Evolutionary conservation across 257 asterid species (phyloP), one percentile per base, ranked within the genome.

Genomic region (Cordia subcordata): DNA sequence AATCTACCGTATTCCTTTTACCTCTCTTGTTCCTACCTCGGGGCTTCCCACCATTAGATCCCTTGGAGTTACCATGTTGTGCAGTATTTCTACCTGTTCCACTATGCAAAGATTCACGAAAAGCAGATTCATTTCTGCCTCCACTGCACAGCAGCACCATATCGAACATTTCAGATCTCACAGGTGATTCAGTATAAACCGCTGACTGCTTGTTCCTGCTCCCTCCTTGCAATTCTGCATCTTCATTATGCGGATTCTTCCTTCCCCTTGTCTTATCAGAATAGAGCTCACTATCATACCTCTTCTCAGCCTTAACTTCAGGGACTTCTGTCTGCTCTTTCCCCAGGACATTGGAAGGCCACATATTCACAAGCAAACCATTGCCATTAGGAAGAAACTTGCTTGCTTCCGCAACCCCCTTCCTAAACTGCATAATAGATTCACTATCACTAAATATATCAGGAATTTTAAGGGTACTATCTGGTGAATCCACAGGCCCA

Each of bases 121-220:
- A 79, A 49, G 77, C 96, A 39, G 83, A 72, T n/a, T 82, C 89
- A 13, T 78, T 79, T 62, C 59, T 83, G 23, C 94, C 94, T 14
- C 75, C 82, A 53, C 88, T 88, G 72, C 90, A 88, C 35, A 88
- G 77, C 54, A 85, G 80, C 56, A 83, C 96, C 68, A 40, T 70
- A 61, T 88, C 96, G 20, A 81, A 88, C 75, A 85, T 77, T 33
- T 83, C 85, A 0, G 83, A 40, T 55, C 85, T 77, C 62, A 79
- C 83, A 0, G 72, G 66, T 13, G 96, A 77, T 65, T 85, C 94
- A 1, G 79, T 52, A 38, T 54, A 85, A 49, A 81, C 42, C 6
- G 96, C 96, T 0, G 82, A 81, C 49, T 85, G 96, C 75, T 88
- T 88, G 63, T 68, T 79, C 60, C 88, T 82, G 62, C 86, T 73